These are phyloP conservation scores for Fusarium sp. DNA, from an alignment of 2,329 filamentous ascomycete species.

Conservation along the genomic window DNA sequence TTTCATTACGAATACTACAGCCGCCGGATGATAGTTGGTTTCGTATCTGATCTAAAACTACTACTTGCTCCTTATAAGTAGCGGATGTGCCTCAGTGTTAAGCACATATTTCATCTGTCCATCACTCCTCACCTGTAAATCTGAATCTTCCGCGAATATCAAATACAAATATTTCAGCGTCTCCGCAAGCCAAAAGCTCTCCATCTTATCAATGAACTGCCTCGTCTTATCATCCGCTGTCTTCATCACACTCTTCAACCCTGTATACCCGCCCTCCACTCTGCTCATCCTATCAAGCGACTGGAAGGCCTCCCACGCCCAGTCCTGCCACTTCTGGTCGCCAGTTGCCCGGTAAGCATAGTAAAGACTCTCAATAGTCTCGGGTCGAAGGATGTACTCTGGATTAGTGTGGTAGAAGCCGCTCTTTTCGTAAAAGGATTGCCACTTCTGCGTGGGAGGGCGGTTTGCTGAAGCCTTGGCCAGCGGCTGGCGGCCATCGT, in stretches of 20 bases:
- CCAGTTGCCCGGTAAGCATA: constrained; percentile 43
- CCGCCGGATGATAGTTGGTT: too few species aligned
- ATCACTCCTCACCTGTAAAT: constrained; percentile 35
- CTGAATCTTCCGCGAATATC: constrained; percentile 38
- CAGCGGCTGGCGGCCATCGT: constrained; percentile 27
- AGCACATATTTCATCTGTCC: constrained; percentile 41
- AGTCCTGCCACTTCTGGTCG: constrained; percentile 28
- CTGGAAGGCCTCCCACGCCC: constrained; percentile 41
- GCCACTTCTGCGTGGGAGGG: constrained; percentile 18
- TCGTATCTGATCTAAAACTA: too few species aligned
- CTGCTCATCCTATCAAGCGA: constrained; percentile 15
- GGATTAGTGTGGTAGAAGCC: constrained; percentile 29
- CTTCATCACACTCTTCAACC: constrained; percentile 29
- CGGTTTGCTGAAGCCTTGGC: constrained; percentile 27
- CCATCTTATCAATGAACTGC: constrained; percentile 40
- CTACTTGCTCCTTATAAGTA: not conserved
- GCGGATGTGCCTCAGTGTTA: constrained; percentile 40
- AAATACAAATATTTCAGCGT: constrained; percentile 45
- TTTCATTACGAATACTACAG: too few species aligned
- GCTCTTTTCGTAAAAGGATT: constrained; percentile 28
- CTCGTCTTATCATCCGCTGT: not conserved
- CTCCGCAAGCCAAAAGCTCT: constrained; percentile 45
- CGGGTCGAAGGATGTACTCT: constrained; percentile 38
- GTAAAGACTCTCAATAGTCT: constrained; percentile 40
- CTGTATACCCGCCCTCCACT: constrained; percentile 23